Evolutionary conservation across 306 rosid genomes (phyloP), one percentile per base, ranked within the genome.

Genomic region (Sindora glabra): DNA sequence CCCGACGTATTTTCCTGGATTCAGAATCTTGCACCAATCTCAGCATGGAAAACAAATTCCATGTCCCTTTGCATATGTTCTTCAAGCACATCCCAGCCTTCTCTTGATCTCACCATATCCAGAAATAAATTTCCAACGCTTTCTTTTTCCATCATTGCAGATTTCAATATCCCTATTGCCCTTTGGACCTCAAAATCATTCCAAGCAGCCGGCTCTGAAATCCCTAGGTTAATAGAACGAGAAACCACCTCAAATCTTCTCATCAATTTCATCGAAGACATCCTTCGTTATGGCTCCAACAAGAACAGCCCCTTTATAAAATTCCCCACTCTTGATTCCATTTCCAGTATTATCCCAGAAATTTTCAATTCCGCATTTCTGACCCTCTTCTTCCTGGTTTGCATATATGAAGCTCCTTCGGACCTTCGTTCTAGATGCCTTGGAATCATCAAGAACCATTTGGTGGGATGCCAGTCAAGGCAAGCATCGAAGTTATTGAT

Each of bases 161-260:
- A 86, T 56, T 79, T 70, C 37, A 81, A 68, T 27, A 72, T 83
- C 73, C 88, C 96, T 2, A 27, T 92, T 59, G 70, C 79, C 57
- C 88, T 92, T 45, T 88, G 98, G 98, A 80, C 79, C 65, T 88
- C 96, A 39, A 82, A 81, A 23, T 85, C 86, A 5, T 56, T 91
- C 69, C 85, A 79, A 30, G 67, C 57, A 39, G 75, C 19, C n/a
- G n/a, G n/a, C 67, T 12, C 65, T 24, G 74, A 65, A 36, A 42
- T 73, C 64, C 11, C 9, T 4, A 69, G 45, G 38, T 30, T 69
- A 41, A 10, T 64, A 33, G 75, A 70, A 33, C 77, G 75, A 42
- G 83, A 77, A 67, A 71, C 75, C 62, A 47, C 77, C 50, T 70
- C 81, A 25, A 38, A 59, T 65, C 85, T 92, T 64, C 58, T 92